Percentiles rank a stretch among this genome's conserved stretches.
Evolutionary conservation across 176 grass and related monocot species (phyloP).

Genomic region (Bromus sterilis): DNA sequence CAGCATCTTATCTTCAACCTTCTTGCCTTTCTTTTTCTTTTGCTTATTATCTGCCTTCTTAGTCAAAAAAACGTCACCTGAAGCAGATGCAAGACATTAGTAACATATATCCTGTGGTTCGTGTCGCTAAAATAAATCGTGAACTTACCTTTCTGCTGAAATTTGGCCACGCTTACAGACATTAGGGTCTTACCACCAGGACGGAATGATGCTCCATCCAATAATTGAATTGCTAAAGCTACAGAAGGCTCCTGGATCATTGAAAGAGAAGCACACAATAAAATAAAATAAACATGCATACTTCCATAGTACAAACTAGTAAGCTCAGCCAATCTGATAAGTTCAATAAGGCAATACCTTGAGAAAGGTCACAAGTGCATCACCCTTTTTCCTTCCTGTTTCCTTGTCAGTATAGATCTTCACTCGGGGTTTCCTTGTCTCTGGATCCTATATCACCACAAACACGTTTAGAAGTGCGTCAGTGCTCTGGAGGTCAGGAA

Average conservation of each 20-base stretch:
- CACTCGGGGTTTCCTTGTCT: conserved; percentile 83
- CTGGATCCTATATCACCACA: conserved; percentile 59
- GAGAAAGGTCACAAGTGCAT: conserved; percentile 86
- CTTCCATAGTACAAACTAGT: not conserved
- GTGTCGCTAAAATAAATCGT: not conserved
- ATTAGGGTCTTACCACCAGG: conserved; percentile 75
- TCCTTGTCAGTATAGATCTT: conserved; percentile 86
- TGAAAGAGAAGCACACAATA: not conserved
- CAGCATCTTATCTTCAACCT: conserved; percentile 87
- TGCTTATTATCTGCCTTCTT: conserved; percentile 88
- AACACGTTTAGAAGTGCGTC: not conserved
- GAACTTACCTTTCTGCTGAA: conserved; percentile 85
- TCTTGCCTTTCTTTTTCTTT: conserved; percentile 90
- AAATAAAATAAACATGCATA: not conserved
- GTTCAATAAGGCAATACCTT: conserved; percentile 42
- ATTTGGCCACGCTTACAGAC: conserved; percentile 73
- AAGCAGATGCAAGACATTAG: conserved; percentile 15
- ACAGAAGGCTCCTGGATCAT: conserved; percentile 82
- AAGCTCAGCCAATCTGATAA: not conserved
- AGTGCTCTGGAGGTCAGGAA: not conserved
- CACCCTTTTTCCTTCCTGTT: conserved; percentile 82
- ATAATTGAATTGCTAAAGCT: conserved; percentile 70
- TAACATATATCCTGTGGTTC: conserved; percentile 7
- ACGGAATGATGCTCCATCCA: conserved; percentile 75
- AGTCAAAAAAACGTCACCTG: conserved; percentile 69